Conservation (phyloP, 768 basidiomycete species). For the Kondoa subrosea region DNA sequence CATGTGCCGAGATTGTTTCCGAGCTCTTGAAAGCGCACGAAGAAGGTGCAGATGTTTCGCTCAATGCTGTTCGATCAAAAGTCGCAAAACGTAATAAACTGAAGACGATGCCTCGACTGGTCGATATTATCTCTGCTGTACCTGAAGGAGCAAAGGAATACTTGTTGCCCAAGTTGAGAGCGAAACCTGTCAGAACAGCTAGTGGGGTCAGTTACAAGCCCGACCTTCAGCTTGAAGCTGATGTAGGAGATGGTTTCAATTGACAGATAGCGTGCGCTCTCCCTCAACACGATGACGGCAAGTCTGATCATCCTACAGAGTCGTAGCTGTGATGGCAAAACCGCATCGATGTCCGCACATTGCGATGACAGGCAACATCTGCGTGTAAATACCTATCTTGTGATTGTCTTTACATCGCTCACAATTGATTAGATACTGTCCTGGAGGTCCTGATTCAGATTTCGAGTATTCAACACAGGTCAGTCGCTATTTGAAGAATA, state of each 20-base stretch:
- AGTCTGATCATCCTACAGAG: constrained; percentile 47
- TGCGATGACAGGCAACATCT: constrained; percentile 99
- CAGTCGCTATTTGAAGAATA: background rate
- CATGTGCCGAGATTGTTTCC: constrained; percentile 84
- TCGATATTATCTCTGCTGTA: constrained; percentile 95
- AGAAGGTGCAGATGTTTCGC: constrained; percentile 54
- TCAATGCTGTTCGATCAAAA: constrained; percentile 71
- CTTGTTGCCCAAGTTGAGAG: constrained; percentile 69
- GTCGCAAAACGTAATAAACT: constrained; percentile 79
- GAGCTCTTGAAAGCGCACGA: constrained; percentile 82
- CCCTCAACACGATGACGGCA: background rate
- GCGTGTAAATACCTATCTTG: constrained; percentile 60
- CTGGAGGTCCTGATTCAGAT: constrained; percentile 96
- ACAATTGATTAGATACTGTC: constrained; percentile 58
- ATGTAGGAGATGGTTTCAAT: no score
- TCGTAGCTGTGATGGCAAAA: constrained; percentile 99
- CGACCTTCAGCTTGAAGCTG: background rate
- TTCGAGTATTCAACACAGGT: constrained; percentile 98
- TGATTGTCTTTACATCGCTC: background rate
- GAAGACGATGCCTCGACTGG: constrained; percentile 73
- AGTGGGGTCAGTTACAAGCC: constrained; percentile 54
- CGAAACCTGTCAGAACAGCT: constrained; percentile 86
- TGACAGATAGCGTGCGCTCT: background rate
- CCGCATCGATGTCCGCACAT: constrained; percentile 99
- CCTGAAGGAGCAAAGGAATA: constrained; percentile 93